Base-by-base conservation (phyloP, 2,329 filamentous ascomycete genomes). In the Ophiocordyceps australis region DNA sequence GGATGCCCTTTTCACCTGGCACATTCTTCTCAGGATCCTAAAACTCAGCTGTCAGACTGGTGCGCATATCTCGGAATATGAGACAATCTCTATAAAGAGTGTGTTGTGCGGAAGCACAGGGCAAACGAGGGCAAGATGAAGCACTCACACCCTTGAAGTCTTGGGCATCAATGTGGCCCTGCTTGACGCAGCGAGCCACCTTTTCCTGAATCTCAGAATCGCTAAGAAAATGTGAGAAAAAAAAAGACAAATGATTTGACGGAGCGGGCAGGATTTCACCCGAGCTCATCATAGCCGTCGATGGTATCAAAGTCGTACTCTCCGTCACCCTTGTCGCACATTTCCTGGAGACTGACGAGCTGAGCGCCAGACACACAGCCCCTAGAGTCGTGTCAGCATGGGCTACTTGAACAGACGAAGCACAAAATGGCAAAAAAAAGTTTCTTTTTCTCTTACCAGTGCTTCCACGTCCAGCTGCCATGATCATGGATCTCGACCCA, bases 71-170 rank as follows among this genome's bases (percentile, higher is more conserved):
- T n/a, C n/a, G n/a, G n/a, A n/a, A n/a, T n/a, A n/a, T n/a, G n/a
- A n/a, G n/a, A n/a, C n/a, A n/a, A n/a, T n/a, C n/a, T n/a, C n/a
- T n/a, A n/a, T n/a, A n/a, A n/a, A n/a, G n/a, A n/a, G n/a, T n/a
- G n/a, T n/a, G n/a, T n/a, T n/a, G n/a, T n/a, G n/a, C n/a, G n/a
- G n/a, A n/a, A n/a, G n/a, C n/a, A n/a, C n/a, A n/a, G n/a, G n/a
- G n/a, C n/a, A 30, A 40, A 17, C 26, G n/a, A 10, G 6, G 24
- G 21, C 6, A n/a, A 38, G 17, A 58, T 77, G 54, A n/a, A n/a
- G n/a, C n/a, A n/a, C n/a, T n/a, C 63, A 92, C 83, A 9, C 82
- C 82, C 18, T 76, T 86, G 71, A 82, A 94, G 38, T 94, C 86
- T 26, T 80, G 74, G 22, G 81, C 63, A 37, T 78, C 75, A 38